phyloP scores from a whole-genome alignment of 257 asterid genomes.

The Primulina huaijiensis region DNA sequence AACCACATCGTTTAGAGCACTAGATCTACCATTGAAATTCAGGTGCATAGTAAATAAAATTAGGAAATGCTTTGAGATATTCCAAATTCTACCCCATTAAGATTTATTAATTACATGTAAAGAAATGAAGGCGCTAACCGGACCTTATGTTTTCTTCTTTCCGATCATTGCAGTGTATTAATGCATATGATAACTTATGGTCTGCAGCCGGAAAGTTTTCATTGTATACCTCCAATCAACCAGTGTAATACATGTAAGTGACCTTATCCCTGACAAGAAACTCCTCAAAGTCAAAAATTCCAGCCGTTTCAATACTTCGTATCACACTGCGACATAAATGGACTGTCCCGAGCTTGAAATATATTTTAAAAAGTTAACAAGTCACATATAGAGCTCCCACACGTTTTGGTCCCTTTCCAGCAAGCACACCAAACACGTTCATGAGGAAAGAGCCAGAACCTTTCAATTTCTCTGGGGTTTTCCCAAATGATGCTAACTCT shows the following conservation, averaged over 20 bases:
- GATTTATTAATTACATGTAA: slow-evolving; percentile 8
- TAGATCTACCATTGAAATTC: not conserved
- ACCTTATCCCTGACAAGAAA: slow-evolving; percentile 91
- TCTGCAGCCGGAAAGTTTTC: slow-evolving; percentile 94
- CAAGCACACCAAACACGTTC: slow-evolving; percentile 95
- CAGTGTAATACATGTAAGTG: slow-evolving; percentile 98
- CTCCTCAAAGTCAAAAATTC: slow-evolving; percentile 92
- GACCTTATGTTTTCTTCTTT: slow-evolving; percentile 85
- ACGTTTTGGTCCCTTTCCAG: slow-evolving; percentile 93
- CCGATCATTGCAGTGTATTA: slow-evolving; percentile 54
- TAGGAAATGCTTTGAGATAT: slow-evolving; percentile 1
- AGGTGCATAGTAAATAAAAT: not conserved
- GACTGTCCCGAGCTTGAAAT: slow-evolving; percentile 95
- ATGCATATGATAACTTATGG: slow-evolving; percentile 85
- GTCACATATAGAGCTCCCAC: slow-evolving; percentile 94
- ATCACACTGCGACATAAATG: slow-evolving; percentile 93
- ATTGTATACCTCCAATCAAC: slow-evolving; percentile 94
- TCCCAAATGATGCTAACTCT: slow-evolving; percentile 81
- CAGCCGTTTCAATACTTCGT: slow-evolving; percentile 94
- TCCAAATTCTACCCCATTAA: slow-evolving; percentile 15
- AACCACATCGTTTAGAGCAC: slow-evolving; percentile 3
- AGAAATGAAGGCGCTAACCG: slow-evolving; percentile 2
- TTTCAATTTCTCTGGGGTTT: slow-evolving; percentile 86
- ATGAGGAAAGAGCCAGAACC: slow-evolving; percentile 95
- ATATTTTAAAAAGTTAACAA: slow-evolving; percentile 84